phyloP scores from a whole-genome alignment of 2,329 filamentous ascomycete species.

The Sporothrix brunneoviolacea region DNA sequence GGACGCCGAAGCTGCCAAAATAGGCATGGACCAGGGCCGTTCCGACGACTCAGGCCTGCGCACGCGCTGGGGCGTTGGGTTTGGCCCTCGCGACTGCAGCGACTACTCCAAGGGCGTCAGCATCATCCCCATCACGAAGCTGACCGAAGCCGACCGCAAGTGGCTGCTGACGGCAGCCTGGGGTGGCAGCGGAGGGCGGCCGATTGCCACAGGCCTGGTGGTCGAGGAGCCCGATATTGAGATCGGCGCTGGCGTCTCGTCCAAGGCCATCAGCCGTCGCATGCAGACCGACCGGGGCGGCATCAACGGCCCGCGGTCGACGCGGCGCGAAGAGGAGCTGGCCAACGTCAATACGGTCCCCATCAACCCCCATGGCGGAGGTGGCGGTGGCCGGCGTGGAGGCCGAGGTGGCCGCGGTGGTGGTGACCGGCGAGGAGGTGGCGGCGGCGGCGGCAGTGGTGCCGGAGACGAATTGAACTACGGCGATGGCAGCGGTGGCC shows the following conservation, averaged over 20 bases:
- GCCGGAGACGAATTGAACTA: slow-evolving; percentile 16
- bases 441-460: slow-evolving; percentile 22
- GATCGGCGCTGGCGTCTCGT: slow-evolving; percentile 94
- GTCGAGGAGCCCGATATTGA: slow-evolving; percentile 98
- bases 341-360: slow-evolving; percentile 8
- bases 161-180: slow-evolving; percentile 95
- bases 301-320: slow-evolving; percentile 57
- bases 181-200: slow-evolving; percentile 79
- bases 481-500: slow-evolving; percentile 19
- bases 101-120: slow-evolving; percentile 91
- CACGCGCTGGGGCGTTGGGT: slow-evolving; percentile 97
- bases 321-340: slow-evolving; percentile 34
- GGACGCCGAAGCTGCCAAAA: slow-evolving; percentile 77
- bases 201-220: slow-evolving; percentile 75
- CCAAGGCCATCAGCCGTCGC: slow-evolving; percentile 70
- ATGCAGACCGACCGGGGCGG: slow-evolving; percentile 65
- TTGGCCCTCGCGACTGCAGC: slow-evolving; percentile 92
- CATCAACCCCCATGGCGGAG: slow-evolving; percentile 11
- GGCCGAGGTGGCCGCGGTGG: slow-evolving; percentile 18
- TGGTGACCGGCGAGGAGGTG: slow-evolving; percentile 19
- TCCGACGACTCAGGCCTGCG: slow-evolving; percentile 64
- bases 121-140: slow-evolving; percentile 81
- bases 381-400: slow-evolving; percentile 16
- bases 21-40: slow-evolving; percentile 76
- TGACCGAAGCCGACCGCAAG: slow-evolving; percentile 94